Conservation (phyloP, 306 rosid species). For the Vigna reflexopilosa region DNA sequence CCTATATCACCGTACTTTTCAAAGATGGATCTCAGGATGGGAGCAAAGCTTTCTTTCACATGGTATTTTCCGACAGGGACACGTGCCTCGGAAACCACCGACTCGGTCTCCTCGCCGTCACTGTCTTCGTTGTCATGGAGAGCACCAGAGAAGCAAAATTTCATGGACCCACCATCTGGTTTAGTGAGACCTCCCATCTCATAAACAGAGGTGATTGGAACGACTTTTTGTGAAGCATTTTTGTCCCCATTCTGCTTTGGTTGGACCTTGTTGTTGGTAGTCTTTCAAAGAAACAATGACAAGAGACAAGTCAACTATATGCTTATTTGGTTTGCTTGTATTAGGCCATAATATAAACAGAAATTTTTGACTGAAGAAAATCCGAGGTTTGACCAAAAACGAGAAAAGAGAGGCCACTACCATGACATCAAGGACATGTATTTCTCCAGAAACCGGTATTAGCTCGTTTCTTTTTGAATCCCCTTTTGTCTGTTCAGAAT, state of each 20-base stretch:
- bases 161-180: constrained; percentile 52
- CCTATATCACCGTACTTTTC: constrained; percentile 88
- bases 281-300: constrained; percentile 52
- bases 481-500: constrained; percentile 52
- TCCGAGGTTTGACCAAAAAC: neutral
- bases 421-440: constrained; percentile 47
- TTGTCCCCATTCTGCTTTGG: constrained; percentile 44
- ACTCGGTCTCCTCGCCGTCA: constrained; percentile 67
- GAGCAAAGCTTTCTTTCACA: constrained; percentile 79
- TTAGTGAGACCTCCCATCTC: constrained; percentile 38
- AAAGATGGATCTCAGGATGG: constrained; percentile 68
- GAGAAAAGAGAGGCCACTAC: constrained; percentile 43
- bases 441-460: constrained; percentile 51
- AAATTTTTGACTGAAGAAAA: neutral
- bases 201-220: constrained; percentile 46
- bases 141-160: constrained; percentile 58
- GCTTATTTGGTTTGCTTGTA: neutral
- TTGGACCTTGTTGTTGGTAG: constrained; percentile 49
- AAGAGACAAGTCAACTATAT: constrained; percentile 31
- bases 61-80: constrained; percentile 83
- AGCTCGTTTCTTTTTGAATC: constrained; percentile 51
- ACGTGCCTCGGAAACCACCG: constrained; percentile 69
- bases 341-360: neutral
- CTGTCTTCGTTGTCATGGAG: constrained; percentile 55
- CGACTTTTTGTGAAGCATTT: constrained; percentile 43